Base-by-base conservation (phyloP, 1,284 basidiomycete genomes). In the Sanguinoderma infundibulare region DNA sequence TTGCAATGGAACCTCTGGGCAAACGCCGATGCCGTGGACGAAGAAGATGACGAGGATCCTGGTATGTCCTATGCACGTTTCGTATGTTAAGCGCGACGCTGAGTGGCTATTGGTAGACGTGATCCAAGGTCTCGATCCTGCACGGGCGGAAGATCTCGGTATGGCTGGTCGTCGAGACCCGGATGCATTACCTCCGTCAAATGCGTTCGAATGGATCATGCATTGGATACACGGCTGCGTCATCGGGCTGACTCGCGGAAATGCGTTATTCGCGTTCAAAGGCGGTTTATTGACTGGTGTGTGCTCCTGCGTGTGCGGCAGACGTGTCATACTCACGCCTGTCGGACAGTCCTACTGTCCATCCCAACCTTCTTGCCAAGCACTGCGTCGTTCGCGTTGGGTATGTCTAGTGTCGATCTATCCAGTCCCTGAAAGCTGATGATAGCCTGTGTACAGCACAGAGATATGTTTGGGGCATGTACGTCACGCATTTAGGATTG, bases 261-360 rank as follows among this genome's bases (percentile, higher is more conserved):
- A 92, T 67, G 73, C 77, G 2, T 76, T 95, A 60, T 96, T 89
- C 65, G 91, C 91, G 0, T 57, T 95, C 65, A 97, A 97, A 75
- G 93, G 90, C 0, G 92, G 86, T 0, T 65, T 89, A 9, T 72
- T 96, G 52, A 87, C 89, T 40, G 86, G 81, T 67, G 47, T 61
- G 74, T 26, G 54, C 2, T 14, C 12, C 9, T 42, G 10, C 30
- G 3, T 24, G 5, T 12, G 10, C 6, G 7, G n/a, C 20, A 2
- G 39, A 24, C 1, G 22, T 9, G 2, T 53, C n/a, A 32, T 7
- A 39, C 12, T 32, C 1, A 46, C 15, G 20, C 3, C 47, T 14
- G 12, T 28, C 5, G 50, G 35, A 20, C 57, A 87, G 88, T 87
- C 6, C 63, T 88, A 5, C 74, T 92, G 44, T 80, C 81, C 64